Conservation (phyloP, 148 eudicot genomes). For the Dysphania ambrosioides region DNA sequence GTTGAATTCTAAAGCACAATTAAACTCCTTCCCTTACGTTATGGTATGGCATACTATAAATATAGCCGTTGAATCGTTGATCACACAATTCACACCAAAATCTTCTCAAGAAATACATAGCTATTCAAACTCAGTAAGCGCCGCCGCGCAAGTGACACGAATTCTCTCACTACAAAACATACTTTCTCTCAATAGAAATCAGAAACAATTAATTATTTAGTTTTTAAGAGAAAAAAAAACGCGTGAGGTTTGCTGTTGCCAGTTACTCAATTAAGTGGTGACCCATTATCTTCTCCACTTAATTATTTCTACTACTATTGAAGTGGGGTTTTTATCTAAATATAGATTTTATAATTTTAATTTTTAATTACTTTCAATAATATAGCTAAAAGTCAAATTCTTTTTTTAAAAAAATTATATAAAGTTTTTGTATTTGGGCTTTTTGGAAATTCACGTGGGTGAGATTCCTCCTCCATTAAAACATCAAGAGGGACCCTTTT, state of each 20-base stretch:
- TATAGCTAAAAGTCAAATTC: slow-evolving; percentile 6
- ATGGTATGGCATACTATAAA: neutral
- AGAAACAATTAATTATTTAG: neutral
- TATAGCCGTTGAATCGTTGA: slow-evolving; percentile 18
- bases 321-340: slow-evolving; percentile 5
- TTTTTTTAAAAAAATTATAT: slow-evolving; percentile 4
- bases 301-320: neutral
- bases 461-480: slow-evolving; percentile 16
- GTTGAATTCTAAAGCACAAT: neutral
- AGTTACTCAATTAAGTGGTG: slow-evolving; percentile 11
- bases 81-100: neutral
- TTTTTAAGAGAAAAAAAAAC: neutral
- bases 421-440: neutral
- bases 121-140: slow-evolving; percentile 9
- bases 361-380: neutral
- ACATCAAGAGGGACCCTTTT: slow-evolving; percentile 2
- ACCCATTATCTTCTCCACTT: slow-evolving; percentile 18
- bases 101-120: neutral
- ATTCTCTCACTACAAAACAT: neutral
- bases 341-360: neutral
- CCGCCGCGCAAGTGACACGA: slow-evolving; percentile 9
- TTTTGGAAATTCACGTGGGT: slow-evolving; percentile 15
- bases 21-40: neutral
- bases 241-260: slow-evolving; percentile 12
- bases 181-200: too few species aligned